Conservation (phyloP, 331 rosid species). For the Rhamnella rubrinervis region DNA sequence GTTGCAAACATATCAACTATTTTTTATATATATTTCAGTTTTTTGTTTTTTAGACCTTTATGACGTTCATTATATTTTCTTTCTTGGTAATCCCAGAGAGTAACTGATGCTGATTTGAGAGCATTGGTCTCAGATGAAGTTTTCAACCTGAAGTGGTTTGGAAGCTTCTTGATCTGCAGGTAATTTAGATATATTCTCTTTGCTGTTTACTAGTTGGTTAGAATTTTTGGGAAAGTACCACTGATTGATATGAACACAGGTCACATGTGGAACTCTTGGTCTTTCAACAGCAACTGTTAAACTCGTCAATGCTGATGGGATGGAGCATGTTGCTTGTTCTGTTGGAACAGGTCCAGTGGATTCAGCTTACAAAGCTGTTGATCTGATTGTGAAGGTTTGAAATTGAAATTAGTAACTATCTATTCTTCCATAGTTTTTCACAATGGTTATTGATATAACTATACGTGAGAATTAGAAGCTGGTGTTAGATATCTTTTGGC, state of each 20-base stretch:
- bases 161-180: conserved; percentile 90
- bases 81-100: conserved; percentile 47
- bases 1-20: neutral
- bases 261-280: conserved; percentile 91
- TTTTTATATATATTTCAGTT: neutral
- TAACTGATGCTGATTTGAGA: conserved; percentile 90
- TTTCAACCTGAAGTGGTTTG: conserved; percentile 81
- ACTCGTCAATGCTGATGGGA: conserved; percentile 58
- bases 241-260: conserved; percentile 56
- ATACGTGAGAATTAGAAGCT: too few species aligned
- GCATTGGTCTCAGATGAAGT: conserved; percentile 95
- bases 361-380: conserved; percentile 94
- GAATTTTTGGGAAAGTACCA: neutral
- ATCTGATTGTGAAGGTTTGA: conserved; percentile 83
- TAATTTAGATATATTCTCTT: conserved; percentile 23
- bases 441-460: neutral
- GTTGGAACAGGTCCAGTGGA: conserved; percentile 98
- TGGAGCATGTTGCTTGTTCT: conserved; percentile 65
- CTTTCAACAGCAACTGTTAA: conserved; percentile 89
- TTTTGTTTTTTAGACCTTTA: neutral
- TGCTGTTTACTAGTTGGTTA: neutral
- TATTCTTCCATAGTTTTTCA: neutral
- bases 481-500: too few species aligned
- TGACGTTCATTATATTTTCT: neutral
- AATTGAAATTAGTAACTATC: neutral